These are phyloP conservation scores for Usnea hakonensis DNA, from an alignment of 495 filamentous ascomycete genomes.

Conservation along the genomic window DNA sequence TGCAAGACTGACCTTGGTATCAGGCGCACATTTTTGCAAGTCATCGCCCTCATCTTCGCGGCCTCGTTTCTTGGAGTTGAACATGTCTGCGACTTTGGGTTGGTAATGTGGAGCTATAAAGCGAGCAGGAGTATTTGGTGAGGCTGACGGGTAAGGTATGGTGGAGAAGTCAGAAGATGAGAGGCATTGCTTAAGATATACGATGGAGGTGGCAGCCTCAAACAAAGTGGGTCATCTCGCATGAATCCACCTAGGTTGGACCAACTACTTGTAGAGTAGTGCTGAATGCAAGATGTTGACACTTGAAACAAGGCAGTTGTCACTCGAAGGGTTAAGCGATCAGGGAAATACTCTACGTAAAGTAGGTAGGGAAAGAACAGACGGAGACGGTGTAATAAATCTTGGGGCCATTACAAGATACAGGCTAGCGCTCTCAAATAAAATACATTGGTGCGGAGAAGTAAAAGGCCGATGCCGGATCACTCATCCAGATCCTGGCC, in stretches of 20 bases:
- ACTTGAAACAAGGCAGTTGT: constrained; percentile 11
- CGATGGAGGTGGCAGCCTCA: not conserved
- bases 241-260: not conserved
- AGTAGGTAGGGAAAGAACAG: not conserved
- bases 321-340: no score
- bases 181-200: constrained; percentile 5
- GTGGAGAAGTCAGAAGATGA: not conserved
- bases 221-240: constrained; percentile 18
- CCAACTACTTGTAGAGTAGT: constrained; percentile 1
- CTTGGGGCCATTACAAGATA: not conserved
- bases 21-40: constrained; percentile 3
- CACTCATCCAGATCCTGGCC: no score
- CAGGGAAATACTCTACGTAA: not conserved
- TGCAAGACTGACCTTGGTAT: constrained; percentile 16
- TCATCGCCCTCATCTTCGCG: constrained; percentile 24
- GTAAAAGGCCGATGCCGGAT: not conserved
- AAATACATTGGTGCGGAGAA: not conserved
- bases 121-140: not conserved
- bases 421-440: not conserved
- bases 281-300: not conserved
- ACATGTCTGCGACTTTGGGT: constrained; percentile 4
- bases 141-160: not conserved
- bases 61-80: constrained; percentile 21
- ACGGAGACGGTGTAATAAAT: not conserved
- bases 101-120: not conserved